Evolutionary conservation across 331 rosid genomes (phyloP), one percentile per base, ranked within the genome.

Genomic region (Malus hybrid): DNA sequence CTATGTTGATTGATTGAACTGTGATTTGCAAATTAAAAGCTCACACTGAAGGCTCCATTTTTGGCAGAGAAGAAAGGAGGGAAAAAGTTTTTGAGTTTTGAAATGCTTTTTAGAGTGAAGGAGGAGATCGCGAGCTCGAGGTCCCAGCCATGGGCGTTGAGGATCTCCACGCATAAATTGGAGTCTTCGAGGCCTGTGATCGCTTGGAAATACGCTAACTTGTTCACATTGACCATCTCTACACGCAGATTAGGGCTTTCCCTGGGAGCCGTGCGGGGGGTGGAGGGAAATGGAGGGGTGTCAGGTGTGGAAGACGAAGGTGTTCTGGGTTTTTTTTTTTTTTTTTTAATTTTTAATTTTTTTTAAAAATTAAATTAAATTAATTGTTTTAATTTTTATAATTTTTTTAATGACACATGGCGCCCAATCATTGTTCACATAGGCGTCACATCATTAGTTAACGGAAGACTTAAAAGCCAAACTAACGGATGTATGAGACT

Each of bases 91-190:
- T 56, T 18, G 6, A n/a, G 33, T 14, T 32, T 56, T n/a, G 52
- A 66, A 66, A 34, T 34, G 74, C 28, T 4, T 69, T 69, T 48
- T 16, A 48, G 62, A 69, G 62, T n/a, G 44, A 68, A 68, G 48
- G 96, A 82, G n/a, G 97, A 94, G 84, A 94, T 82, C 62, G 97
- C 96, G 66, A 80, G 96, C 82, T 94, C 96, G 32, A 94, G 92
- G 93, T 94, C 96, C 99, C 97, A 94, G 60, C 78, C 85, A 70
- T 28, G 29, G 29, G 29, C 29, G 33, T 86, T 87, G 32, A 95
- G 97, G 78, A 95, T 92, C 72, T 95, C 93, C 0, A 83, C 85
- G 84, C 97, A 95, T 82, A 95, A 87, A 39, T 92, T 97, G 63
- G 90, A 83, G 87, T 92, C 96, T 76, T 95, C 83, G 15, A 95